A percentile compares a stretch with the other conserved stretches of the same genome.
Conservation (phyloP, 805 yeast species). For the Metschnikowia sp. region DNA sequence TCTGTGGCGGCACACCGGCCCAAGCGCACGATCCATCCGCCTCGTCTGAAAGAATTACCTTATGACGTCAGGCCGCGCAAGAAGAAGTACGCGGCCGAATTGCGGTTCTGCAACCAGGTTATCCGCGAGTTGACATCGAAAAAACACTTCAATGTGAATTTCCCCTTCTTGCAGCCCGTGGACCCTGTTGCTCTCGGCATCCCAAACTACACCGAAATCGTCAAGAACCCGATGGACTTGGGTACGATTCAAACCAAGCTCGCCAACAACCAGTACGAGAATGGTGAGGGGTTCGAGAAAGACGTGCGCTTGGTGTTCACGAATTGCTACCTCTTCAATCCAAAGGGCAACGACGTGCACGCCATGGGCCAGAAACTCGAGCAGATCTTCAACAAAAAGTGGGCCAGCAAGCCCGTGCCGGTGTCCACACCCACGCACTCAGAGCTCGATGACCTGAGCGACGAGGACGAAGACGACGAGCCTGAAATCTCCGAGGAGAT, state of each 20-base stretch:
- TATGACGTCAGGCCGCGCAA: conserved; percentile 88
- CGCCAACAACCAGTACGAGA: conserved; percentile 82
- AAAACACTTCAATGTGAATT: conserved; percentile 79
- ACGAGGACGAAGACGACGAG: conserved; percentile 51
- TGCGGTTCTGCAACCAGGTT: conserved; percentile 79
- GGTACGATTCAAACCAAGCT: conserved; percentile 79
- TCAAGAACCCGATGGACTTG: conserved; percentile 93
- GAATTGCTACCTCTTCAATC: conserved; percentile 90
- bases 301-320: conserved; percentile 82
- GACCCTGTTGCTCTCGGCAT: conserved; percentile 92
- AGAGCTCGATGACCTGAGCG: conserved; percentile 36
- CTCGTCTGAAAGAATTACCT: conserved; percentile 89
- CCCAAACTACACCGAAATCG: conserved; percentile 82
- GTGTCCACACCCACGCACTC: conserved; percentile 69
- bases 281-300: conserved; percentile 79
- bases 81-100: conserved; percentile 86
- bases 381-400: conserved; percentile 77
- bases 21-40: conserved; percentile 94
- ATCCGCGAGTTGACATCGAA: conserved; percentile 79
- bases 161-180: conserved; percentile 90
- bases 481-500: conserved; percentile 52
- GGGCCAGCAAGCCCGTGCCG: conserved; percentile 65
- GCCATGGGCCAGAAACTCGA: conserved; percentile 93
- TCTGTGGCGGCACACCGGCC: conserved; percentile 81
- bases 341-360: conserved; percentile 95